A percentile compares a stretch with the other conserved stretches of the same genome.
Conservation (phyloP, 2,329 filamentous ascomycete species). For the Paramyrothecium roridum region DNA sequence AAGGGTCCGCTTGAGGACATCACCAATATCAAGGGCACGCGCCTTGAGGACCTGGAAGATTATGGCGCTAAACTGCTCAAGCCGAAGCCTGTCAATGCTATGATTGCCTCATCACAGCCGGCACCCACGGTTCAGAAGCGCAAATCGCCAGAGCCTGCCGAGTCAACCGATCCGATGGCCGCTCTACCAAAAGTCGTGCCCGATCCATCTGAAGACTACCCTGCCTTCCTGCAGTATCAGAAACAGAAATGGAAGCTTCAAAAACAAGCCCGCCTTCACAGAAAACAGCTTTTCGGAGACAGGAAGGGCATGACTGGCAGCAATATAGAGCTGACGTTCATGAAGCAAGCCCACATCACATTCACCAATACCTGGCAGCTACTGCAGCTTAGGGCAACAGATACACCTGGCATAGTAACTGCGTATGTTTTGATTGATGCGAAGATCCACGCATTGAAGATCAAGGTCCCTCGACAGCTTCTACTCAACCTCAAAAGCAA, state of each 20-base stretch:
- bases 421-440: constrained; percentile 91
- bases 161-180: constrained; percentile 74
- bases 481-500: constrained; percentile 89
- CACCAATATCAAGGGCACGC: constrained; percentile 57
- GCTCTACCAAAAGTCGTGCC: constrained; percentile 82
- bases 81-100: constrained; percentile 54
- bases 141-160: constrained; percentile 67
- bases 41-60: constrained; percentile 73
- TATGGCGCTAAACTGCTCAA: constrained; percentile 68
- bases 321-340: constrained; percentile 70
- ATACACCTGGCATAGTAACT: constrained; percentile 79
- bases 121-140: constrained; percentile 57
- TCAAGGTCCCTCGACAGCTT: constrained; percentile 84
- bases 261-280: constrained; percentile 79
- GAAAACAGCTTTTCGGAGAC: constrained; percentile 91
- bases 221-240: constrained; percentile 85
- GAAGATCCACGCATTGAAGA: constrained; percentile 83
- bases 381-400: constrained; percentile 78
- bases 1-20: constrained; percentile 71
- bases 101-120: constrained; percentile 54
- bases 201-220: constrained; percentile 79
- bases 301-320: constrained; percentile 50
- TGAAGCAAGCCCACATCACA: constrained; percentile 85
- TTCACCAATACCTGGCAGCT: constrained; percentile 96
- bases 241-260: constrained; percentile 99